Evolutionary conservation across 2,329 filamentous ascomycete genomes (phyloP), one percentile per base, ranked within the genome.

Genomic region (Colletotrichum sp.): DNA sequence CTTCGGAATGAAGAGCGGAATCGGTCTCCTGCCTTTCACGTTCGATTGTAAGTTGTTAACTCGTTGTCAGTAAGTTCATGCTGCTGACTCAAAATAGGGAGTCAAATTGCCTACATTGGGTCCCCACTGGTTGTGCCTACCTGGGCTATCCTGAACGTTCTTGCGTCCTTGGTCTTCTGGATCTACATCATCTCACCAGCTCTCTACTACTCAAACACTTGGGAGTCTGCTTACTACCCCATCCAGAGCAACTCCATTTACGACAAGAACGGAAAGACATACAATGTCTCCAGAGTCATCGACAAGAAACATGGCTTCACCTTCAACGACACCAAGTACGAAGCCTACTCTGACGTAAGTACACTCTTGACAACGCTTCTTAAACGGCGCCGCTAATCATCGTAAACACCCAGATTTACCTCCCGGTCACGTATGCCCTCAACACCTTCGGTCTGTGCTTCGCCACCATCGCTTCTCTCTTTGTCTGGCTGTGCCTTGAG

Each of bases 11-110:
- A 86, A 86, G 77, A 89, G 89, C 18, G 91, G 91, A 1, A 84
- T 92, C 25, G 91, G 90, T 1, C 81, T 93, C n/a, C 87, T 92
- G 67, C 91, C 91, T 4, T 88, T 91, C 16, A 91, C 90, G 0
- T 92, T 93, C 77, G 88, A 89, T 77, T 89, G 88, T 66, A 18
- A 36, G 60, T 8, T 9, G 4, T 6, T 9, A 9, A 86, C 84
- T 13, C 3, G 6, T 16, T 18, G 3, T 1, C 8, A 15, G 15
- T 5, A 6, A 4, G 13, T 6, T 9, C 5, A 12, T 16, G 4
- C n/a, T 27, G 12, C 66, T 65, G 6, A 60, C 8, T 3, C 76
- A 77, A 74, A 71, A 1, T 77, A 83, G 76, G 66, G 67, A 74
- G 71, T 16, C 71, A 71, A 28, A 82, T 86, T 5, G 82, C 84